A percentile compares a stretch with the other conserved stretches of the same genome.
phyloP scores from a whole-genome alignment of 768 basidiomycete species.

The Russula dissimulans region DNA sequence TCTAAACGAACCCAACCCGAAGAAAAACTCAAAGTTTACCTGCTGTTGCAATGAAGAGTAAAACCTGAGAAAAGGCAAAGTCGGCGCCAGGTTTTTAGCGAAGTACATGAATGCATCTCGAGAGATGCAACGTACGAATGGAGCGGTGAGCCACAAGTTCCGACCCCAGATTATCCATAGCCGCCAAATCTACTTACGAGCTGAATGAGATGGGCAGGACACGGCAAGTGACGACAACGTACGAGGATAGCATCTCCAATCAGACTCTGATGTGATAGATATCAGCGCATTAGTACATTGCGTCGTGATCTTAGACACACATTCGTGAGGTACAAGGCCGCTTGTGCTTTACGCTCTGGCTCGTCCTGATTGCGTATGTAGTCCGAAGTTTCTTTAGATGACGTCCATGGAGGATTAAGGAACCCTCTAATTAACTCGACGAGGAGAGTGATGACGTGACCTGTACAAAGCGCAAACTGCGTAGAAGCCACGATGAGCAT shows the following conservation, averaged over 20 bases:
- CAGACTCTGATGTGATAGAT: neutral
- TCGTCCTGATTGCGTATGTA: neutral
- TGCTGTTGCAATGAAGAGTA: neutral
- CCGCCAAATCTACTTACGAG: conserved; percentile 10
- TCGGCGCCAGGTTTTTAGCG: no score
- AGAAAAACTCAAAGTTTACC: neutral
- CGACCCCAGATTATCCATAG: conserved; percentile 13
- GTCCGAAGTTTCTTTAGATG: neutral
- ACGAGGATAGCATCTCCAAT: conserved; percentile 13
- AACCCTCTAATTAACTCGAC: conserved; percentile 5
- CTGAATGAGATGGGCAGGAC: neutral
- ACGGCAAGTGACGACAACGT: neutral
- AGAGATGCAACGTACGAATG: conserved; percentile 5
- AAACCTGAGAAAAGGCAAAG: neutral
- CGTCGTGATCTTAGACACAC: neutral
- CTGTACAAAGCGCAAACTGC: conserved; percentile 8
- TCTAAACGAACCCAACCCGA: neutral
- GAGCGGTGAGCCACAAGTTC: neutral
- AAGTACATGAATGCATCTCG: neutral
- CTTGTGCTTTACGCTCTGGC: conserved; percentile 2
- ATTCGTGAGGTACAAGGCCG: conserved; percentile 7
- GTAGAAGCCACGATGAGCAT: neutral
- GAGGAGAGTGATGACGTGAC: conserved; percentile 6
- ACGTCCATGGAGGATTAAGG: neutral
- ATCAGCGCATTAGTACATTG: no score